A percentile compares a stretch with the other conserved stretches of the same genome.
Conservation (phyloP, 169 alveolate genomes). For the Plasmodium coatneyi region DNA sequence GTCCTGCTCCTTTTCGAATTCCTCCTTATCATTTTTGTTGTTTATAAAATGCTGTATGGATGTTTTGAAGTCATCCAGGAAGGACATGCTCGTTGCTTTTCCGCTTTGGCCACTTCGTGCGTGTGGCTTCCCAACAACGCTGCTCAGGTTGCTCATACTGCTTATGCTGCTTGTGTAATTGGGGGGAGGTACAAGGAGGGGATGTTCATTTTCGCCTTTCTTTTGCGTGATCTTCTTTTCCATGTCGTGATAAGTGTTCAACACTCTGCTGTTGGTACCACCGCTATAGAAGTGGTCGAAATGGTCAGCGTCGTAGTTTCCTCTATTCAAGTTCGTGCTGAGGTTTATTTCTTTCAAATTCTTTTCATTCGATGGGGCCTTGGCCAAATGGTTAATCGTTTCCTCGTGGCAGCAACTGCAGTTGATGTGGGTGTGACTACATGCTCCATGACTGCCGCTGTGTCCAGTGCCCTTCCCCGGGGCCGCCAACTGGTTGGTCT, state of each 20-base stretch:
- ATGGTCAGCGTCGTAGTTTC: neutral
- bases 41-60: slow-evolving; percentile 12
- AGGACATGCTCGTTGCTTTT: neutral
- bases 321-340: neutral
- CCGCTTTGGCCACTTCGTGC: neutral
- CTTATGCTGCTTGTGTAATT: neutral
- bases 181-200: neutral
- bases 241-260: neutral
- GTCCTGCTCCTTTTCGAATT: neutral
- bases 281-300: neutral
- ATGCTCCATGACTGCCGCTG: neutral
- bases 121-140: neutral
- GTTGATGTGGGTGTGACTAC: neutral
- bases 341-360: neutral
- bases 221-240: neutral
- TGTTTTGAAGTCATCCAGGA: neutral
- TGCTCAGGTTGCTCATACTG: neutral
- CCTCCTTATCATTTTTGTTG: neutral
- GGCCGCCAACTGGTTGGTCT: neutral
- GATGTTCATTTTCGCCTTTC: neutral
- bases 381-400: neutral
- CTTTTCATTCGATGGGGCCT: neutral
- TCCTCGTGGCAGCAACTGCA: neutral
- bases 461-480: neutral
- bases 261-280: neutral